A percentile compares a stretch with the other conserved stretches of the same genome.
phyloP scores from a whole-genome alignment of 371 early-diverging fungal species.

The Catenaria anguillulae region DNA sequence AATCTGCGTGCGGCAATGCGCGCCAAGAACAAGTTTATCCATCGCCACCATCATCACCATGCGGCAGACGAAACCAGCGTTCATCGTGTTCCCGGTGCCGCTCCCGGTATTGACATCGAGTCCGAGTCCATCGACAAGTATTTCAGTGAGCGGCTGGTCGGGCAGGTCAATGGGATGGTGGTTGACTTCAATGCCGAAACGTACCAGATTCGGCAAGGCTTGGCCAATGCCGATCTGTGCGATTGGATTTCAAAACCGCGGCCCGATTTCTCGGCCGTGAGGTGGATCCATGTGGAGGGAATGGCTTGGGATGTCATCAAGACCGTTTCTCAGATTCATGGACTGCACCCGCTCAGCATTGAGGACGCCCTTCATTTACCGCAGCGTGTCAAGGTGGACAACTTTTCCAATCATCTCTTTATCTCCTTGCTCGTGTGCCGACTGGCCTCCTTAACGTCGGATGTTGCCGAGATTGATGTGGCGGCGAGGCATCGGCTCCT shows the following conservation, averaged over 20 bases:
- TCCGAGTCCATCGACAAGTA: neutral
- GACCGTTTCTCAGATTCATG: constrained; percentile 15
- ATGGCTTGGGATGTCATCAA: constrained; percentile 31
- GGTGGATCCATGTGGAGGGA: constrained; percentile 35
- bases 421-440: neutral
- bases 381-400: constrained; percentile 24
- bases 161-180: neutral
- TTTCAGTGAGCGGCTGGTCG: neutral
- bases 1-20: too few species aligned
- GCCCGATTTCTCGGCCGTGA: constrained; percentile 21
- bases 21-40: too few species aligned
- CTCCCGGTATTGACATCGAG: neutral
- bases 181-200: constrained; percentile 11
- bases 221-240: neutral
- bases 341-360: constrained; percentile 28
- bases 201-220: neutral
- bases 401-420: constrained; percentile 8
- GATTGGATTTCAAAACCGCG: constrained; percentile 10
- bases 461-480: neutral
- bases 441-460: neutral
- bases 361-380: constrained; percentile 27
- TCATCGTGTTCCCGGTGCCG: neutral
- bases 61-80: too few species aligned
- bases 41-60: too few species aligned
- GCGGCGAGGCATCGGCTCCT: neutral